Evolutionary conservation across 768 basidiomycete species (phyloP).

Genomic region (Xerocomus spinulosus): DNA sequence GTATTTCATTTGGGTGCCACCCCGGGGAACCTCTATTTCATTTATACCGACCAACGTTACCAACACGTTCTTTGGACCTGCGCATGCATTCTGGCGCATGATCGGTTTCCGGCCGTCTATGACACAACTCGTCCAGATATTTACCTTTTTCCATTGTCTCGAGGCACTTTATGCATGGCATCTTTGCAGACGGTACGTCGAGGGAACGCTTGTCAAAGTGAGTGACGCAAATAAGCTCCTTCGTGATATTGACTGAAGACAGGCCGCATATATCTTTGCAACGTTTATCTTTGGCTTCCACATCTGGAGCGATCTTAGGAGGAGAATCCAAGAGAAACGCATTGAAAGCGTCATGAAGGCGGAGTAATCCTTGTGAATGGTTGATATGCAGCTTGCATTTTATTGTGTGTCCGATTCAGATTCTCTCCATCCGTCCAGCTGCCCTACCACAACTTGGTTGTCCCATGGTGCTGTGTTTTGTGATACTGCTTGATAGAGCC

Average conservation of each 20-base stretch:
- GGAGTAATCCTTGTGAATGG: constrained; percentile 35
- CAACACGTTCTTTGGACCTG: constrained; percentile 20
- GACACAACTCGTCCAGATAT: constrained; percentile 4
- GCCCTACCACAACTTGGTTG: too few species aligned
- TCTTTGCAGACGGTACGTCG: constrained; percentile 29
- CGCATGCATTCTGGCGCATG: constrained; percentile 6
- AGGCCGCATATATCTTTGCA: constrained; percentile 52
- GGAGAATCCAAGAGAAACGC: constrained; percentile 58
- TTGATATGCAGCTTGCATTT: too few species aligned
- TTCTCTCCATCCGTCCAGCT: too few species aligned
- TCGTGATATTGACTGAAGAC: too few species aligned
- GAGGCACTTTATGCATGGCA: constrained; percentile 29
- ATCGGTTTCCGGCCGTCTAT: constrained; percentile 19
- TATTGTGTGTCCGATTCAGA: too few species aligned
- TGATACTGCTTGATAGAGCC: too few species aligned
- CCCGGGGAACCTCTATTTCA: constrained; percentile 15
- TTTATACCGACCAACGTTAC: constrained; percentile 11
- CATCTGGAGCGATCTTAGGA: constrained; percentile 49
- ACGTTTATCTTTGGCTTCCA: constrained; percentile 55
- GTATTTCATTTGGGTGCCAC: constrained; percentile 19
- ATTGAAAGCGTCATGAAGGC: constrained; percentile 82
- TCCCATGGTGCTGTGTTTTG: too few species aligned
- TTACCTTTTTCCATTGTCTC: constrained; percentile 11
- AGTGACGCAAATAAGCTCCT: too few species aligned
- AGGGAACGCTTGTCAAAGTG: constrained; percentile 17